These are phyloP conservation scores for Citrus australasica DNA, from an alignment of 345 rosid genomes.

Conservation along the genomic window DNA sequence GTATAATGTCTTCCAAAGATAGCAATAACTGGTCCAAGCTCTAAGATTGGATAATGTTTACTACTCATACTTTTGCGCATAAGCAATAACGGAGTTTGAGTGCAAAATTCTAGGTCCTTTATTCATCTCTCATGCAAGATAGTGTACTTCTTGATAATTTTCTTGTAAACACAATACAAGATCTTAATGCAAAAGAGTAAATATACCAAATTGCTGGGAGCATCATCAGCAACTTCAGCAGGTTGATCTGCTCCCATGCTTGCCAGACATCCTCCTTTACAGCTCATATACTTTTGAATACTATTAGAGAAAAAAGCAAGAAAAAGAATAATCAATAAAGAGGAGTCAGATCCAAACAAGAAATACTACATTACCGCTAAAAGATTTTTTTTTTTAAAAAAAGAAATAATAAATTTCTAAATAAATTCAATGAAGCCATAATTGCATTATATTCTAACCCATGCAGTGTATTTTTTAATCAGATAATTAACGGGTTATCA, in stretches of 20 bases:
- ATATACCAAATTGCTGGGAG: conserved; percentile 80
- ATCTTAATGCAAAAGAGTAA: conserved; percentile 4
- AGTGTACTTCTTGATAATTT: not conserved
- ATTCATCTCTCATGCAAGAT: not conserved
- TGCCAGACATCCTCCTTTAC: conserved; percentile 85
- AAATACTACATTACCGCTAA: not conserved
- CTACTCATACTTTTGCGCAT: not conserved
- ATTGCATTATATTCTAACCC: not conserved
- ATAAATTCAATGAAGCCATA: not conserved
- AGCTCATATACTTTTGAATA: conserved; percentile 76
- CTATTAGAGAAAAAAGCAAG: conserved; percentile 30
- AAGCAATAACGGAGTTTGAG: not conserved
- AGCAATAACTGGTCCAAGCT: not conserved
- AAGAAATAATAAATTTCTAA: conserved; percentile 2
- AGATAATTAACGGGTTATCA: not conserved
- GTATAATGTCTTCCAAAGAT: not conserved
- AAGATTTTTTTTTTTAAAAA: not conserved
- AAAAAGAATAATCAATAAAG: not conserved
- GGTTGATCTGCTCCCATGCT: conserved; percentile 90
- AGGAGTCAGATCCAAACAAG: not conserved
- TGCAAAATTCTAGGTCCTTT: not conserved
- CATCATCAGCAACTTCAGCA: conserved; percentile 86
- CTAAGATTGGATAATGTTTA: not conserved
- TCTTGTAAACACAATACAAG: not conserved
- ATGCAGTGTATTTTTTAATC: not conserved